A percentile compares a stretch with the other conserved stretches of the same genome.
These are phyloP conservation scores for Eudorina sp. DNA, from an alignment of 139 green algal genomes.

Conservation along the genomic window DNA sequence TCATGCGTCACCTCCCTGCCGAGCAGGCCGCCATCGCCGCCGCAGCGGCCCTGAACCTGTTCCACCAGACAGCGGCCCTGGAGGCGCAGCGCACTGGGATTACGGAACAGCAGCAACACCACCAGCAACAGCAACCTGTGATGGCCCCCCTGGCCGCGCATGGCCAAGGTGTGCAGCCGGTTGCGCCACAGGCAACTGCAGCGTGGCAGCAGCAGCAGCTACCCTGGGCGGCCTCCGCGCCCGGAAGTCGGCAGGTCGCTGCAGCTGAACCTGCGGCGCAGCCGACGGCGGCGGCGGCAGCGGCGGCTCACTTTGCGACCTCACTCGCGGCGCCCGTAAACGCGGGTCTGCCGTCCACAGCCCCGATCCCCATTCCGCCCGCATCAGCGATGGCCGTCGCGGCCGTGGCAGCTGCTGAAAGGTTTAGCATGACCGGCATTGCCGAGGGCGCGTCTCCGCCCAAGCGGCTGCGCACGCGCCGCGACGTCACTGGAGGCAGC, in stretches of 20 bases:
- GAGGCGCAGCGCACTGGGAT: background rate
- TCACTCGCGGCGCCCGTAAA: background rate
- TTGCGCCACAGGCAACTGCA: background rate
- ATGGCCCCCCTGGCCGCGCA: background rate
- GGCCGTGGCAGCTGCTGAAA: background rate
- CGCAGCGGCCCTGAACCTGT: slow-evolving; percentile 13
- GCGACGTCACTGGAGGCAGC: background rate
- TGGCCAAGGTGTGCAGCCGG: background rate
- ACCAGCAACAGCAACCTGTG: background rate
- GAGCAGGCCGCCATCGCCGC: slow-evolving; percentile 36
- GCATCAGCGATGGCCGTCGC: background rate
- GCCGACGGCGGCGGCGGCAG: background rate
- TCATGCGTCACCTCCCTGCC: background rate
- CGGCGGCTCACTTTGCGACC: background rate
- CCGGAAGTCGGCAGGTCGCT: background rate
- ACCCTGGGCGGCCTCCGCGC: background rate
- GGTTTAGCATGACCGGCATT: background rate
- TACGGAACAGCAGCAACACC: background rate
- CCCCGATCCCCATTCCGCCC: background rate
- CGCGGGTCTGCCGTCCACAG: background rate
- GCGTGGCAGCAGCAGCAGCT: background rate
- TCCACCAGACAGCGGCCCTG: slow-evolving; percentile 7
- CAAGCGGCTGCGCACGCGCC: slow-evolving; percentile 3
- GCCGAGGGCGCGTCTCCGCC: background rate
- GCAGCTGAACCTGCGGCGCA: background rate